A percentile compares a stretch with the other conserved stretches of the same genome.
Evolutionary conservation across 768 basidiomycete species (phyloP).

Genomic region (Tricholoma matsutake): DNA sequence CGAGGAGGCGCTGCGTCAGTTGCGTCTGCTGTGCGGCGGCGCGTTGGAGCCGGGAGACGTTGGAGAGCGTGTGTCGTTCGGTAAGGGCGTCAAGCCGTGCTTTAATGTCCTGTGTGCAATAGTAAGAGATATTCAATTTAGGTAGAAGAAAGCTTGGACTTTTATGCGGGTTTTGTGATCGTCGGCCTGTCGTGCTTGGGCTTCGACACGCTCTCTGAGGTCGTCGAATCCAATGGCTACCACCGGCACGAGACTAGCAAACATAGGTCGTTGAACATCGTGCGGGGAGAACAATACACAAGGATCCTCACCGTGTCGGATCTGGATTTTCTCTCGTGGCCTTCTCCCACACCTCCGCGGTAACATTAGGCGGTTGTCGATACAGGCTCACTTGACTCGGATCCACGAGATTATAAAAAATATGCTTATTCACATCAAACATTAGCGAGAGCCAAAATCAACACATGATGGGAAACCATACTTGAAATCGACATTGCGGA

Average conservation of each 20-base stretch:
- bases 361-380: constrained; percentile 67
- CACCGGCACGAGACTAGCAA: constrained; percentile 67
- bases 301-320: constrained; percentile 57
- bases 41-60: constrained; percentile 63
- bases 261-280: not conserved
- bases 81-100: constrained; percentile 57
- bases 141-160: constrained; percentile 25
- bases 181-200: constrained; percentile 63
- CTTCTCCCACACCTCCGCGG: constrained; percentile 77
- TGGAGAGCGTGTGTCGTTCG: constrained; percentile 62
- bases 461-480: constrained; percentile 20
- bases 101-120: constrained; percentile 54
- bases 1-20: constrained; percentile 64
- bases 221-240: constrained; percentile 82
- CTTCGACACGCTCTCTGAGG: constrained; percentile 72
- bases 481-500: constrained; percentile 78
- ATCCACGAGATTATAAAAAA: constrained; percentile 83
- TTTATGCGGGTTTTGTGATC: constrained; percentile 67
- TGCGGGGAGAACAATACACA: not conserved
- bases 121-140: not conserved
- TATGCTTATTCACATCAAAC: constrained; percentile 44
- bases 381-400: constrained; percentile 63
- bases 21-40: constrained; percentile 64
- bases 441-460: not conserved
- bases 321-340: constrained; percentile 82